Percentiles rank a stretch among this genome's conserved stretches.
Conservation (phyloP, 768 basidiomycete species). For the Calocybe gangraenosa region DNA sequence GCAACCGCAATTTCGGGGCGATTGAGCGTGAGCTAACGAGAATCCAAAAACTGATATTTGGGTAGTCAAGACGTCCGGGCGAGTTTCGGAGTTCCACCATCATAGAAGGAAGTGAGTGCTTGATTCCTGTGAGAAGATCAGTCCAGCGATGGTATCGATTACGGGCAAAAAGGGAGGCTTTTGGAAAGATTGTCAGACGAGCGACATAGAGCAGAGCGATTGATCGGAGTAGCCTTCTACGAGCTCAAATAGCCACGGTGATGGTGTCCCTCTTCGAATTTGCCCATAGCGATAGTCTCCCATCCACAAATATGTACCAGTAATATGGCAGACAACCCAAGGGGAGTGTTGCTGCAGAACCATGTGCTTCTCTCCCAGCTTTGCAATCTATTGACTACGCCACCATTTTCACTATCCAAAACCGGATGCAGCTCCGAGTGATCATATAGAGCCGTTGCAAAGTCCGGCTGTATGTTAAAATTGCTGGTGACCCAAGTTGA, state of each 20-base stretch:
- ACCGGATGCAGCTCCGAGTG: too few species aligned
- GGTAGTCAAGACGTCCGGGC: neutral
- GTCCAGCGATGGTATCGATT: neutral
- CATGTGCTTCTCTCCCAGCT: too few species aligned
- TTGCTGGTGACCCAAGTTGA: too few species aligned
- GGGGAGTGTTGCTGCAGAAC: too few species aligned
- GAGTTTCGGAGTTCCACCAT: neutral
- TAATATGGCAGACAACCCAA: too few species aligned
- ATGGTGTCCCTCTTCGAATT: too few species aligned
- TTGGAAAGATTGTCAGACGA: neutral
- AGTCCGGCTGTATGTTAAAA: too few species aligned
- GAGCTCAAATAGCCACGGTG: neutral
- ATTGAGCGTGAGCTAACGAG: neutral
- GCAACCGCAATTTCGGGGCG: neutral
- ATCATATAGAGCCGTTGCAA: too few species aligned
- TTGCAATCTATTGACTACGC: too few species aligned
- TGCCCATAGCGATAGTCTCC: neutral
- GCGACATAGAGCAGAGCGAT: constrained; percentile 2
- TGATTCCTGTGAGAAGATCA: constrained; percentile 2
- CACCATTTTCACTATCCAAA: too few species aligned
- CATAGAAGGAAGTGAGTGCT: neutral
- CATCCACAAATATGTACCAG: neutral
- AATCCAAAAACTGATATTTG: neutral
- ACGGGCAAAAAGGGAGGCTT: neutral
- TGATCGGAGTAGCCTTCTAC: neutral